These are phyloP conservation scores for Entomortierella chlamydospora DNA, from an alignment of 192 early-diverging fungal genomes.

Conservation along the genomic window DNA sequence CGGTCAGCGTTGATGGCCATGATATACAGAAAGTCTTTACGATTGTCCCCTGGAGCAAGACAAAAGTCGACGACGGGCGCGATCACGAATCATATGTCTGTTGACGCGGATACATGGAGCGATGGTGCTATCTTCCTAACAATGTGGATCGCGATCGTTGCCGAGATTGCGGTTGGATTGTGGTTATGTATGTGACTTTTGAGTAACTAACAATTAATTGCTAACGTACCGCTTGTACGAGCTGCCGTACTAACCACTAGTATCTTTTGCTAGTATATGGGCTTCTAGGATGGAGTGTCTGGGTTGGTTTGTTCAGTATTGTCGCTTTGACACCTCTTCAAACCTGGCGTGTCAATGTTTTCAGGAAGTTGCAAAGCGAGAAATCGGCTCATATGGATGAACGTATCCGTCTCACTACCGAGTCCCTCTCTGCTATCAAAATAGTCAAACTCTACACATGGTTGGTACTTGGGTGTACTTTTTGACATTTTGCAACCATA, in stretches of 20 bases:
- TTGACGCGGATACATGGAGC: constrained; percentile 24
- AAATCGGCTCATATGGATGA: constrained; percentile 41
- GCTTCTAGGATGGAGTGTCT: constrained; percentile 46
- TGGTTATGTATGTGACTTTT: constrained; percentile 13
- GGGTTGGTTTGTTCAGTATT: constrained; percentile 19
- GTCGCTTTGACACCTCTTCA: constrained; percentile 34
- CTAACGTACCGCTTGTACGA: too few relatives aligned
- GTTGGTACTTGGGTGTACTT: neutral
- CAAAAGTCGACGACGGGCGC: constrained; percentile 29
- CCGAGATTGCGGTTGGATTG: constrained; percentile 31
- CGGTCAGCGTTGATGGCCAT: constrained; percentile 60
- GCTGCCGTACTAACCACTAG: too few relatives aligned
- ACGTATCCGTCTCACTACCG: constrained; percentile 51
- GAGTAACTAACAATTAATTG: too few relatives aligned
- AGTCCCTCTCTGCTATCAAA: constrained; percentile 51
- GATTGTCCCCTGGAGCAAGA: constrained; percentile 55
- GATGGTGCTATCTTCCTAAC: constrained; percentile 15
- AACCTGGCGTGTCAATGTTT: constrained; percentile 22
- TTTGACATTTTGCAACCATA: too few relatives aligned
- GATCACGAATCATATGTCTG: constrained; percentile 37
- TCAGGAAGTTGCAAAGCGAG: constrained; percentile 24
- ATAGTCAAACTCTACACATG: constrained; percentile 56
- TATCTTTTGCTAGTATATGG: constrained; percentile 15
- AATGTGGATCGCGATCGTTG: constrained; percentile 25
- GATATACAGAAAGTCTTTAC: constrained; percentile 67